These are phyloP conservation scores for Trypanosoma caninum DNA, from an alignment of 208 protist species.

Conservation along the genomic window DNA sequence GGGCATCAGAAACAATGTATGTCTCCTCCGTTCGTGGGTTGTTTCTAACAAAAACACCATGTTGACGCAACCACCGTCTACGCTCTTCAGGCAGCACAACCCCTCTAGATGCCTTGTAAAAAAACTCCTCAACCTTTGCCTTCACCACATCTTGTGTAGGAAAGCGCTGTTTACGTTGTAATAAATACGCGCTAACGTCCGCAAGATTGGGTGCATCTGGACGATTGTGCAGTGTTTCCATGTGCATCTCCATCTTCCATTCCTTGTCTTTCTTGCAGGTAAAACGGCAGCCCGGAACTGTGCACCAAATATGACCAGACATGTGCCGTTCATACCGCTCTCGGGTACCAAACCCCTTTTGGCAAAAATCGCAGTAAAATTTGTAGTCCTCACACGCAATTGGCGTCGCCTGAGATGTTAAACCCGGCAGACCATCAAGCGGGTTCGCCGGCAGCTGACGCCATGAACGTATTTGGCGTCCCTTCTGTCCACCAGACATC, in stretches of 20 bases:
- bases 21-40: conserved; percentile 48
- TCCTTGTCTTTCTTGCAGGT: conserved; percentile 64
- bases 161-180: conserved; percentile 65
- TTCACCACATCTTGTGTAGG: conserved; percentile 77
- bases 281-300: conserved; percentile 75
- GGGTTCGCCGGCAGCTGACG: conserved; percentile 22
- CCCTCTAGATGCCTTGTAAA: conserved; percentile 80
- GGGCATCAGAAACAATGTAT: conserved; percentile 41
- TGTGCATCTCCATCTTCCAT: conserved; percentile 86
- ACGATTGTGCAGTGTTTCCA: conserved; percentile 80
- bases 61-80: conserved; percentile 76
- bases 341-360: conserved; percentile 60
- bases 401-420: background rate
- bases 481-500: background rate
- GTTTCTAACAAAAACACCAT: conserved; percentile 74
- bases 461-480: conserved; percentile 19
- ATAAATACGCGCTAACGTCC: conserved; percentile 61
- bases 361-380: conserved; percentile 79
- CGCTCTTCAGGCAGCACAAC: conserved; percentile 71
- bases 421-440: conserved; percentile 15
- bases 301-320: conserved; percentile 80
- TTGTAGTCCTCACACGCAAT: conserved; percentile 24
- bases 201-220: conserved; percentile 77
- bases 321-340: conserved; percentile 60
- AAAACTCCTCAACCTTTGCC: conserved; percentile 82